Conservation (phyloP, 495 filamentous ascomycete species). For the Tricharina praecox region DNA sequence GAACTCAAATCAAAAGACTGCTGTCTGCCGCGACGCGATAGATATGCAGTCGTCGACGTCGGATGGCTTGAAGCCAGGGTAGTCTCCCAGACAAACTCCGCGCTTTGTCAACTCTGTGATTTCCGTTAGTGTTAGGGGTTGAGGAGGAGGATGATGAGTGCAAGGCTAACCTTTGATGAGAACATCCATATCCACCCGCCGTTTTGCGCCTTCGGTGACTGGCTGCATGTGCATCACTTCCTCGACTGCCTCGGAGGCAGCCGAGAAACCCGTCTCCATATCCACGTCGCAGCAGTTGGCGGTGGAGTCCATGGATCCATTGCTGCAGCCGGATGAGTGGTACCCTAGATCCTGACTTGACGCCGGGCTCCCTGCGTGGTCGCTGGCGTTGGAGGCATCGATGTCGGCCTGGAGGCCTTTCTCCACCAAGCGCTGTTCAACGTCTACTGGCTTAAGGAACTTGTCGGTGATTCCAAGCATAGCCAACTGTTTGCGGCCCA, state of each 20-base stretch:
- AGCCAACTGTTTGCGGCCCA: slow-evolving; percentile 30
- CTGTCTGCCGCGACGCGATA: neutral
- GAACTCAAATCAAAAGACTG: neutral
- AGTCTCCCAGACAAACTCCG: slow-evolving; percentile 42
- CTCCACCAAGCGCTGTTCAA: slow-evolving; percentile 49
- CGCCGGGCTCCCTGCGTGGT: slow-evolving; percentile 30
- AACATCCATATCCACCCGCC: slow-evolving; percentile 18
- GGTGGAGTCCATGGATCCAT: neutral
- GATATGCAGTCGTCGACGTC: slow-evolving; percentile 36
- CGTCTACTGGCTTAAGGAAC: slow-evolving; percentile 57
- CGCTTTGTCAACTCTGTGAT: slow-evolving; percentile 31
- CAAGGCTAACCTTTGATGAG: slow-evolving; percentile 22
- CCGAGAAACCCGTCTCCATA: neutral
- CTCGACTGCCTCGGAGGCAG: neutral
- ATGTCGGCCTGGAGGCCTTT: slow-evolving; percentile 33
- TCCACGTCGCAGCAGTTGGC: too few relatives aligned
- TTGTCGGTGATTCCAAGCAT: slow-evolving; percentile 43
- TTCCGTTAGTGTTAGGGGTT: neutral
- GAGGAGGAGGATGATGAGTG: neutral
- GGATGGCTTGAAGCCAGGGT: slow-evolving; percentile 40
- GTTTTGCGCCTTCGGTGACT: slow-evolving; percentile 11
- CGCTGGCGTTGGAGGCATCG: slow-evolving; percentile 35
- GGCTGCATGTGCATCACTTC: neutral
- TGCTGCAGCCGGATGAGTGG: neutral
- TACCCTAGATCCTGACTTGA: slow-evolving; percentile 12